Conservation (phyloP, 1,284 basidiomycete genomes). For the Rhodotorula sp. region DNA sequence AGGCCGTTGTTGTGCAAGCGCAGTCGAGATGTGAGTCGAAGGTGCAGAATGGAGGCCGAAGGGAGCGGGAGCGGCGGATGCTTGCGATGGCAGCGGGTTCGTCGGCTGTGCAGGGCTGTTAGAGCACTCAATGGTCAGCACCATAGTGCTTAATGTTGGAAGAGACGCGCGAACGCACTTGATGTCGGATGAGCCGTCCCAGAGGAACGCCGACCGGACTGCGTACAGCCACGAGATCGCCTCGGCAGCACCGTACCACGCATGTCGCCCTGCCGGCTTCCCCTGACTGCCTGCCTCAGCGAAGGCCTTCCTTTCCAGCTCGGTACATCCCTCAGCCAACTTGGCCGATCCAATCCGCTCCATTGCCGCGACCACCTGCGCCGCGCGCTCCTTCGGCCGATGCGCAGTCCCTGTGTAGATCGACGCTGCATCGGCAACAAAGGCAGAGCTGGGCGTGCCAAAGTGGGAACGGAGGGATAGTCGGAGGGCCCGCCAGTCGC, state of each 20-base stretch:
- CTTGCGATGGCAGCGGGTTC: too few relatives aligned
- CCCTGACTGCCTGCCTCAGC: not conserved
- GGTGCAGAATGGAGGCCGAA: not conserved
- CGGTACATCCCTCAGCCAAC: not conserved
- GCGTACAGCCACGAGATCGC: not conserved
- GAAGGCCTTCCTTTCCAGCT: not conserved
- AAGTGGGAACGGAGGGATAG: too few relatives aligned
- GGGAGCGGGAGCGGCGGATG: not conserved
- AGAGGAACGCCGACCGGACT: not conserved
- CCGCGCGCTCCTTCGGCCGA: too few relatives aligned
- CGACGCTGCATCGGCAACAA: too few relatives aligned
- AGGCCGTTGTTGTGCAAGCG: not conserved
- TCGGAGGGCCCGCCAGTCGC: too few relatives aligned
- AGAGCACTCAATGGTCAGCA: too few relatives aligned
- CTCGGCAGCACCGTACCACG: not conserved
- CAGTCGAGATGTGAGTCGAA: not conserved
- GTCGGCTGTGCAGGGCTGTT: too few relatives aligned
- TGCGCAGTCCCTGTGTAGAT: too few relatives aligned
- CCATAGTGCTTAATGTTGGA: too few relatives aligned
- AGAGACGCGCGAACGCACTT: too few relatives aligned
- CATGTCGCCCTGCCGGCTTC: not conserved
- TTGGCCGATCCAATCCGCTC: not conserved
- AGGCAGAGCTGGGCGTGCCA: too few relatives aligned
- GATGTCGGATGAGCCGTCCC: too few relatives aligned
- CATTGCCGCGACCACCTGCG: not conserved